Percentiles rank a stretch among this genome's conserved stretches.
Evolutionary conservation across 257 asterid species (phyloP).

Genomic region (Linaria vulgaris): DNA sequence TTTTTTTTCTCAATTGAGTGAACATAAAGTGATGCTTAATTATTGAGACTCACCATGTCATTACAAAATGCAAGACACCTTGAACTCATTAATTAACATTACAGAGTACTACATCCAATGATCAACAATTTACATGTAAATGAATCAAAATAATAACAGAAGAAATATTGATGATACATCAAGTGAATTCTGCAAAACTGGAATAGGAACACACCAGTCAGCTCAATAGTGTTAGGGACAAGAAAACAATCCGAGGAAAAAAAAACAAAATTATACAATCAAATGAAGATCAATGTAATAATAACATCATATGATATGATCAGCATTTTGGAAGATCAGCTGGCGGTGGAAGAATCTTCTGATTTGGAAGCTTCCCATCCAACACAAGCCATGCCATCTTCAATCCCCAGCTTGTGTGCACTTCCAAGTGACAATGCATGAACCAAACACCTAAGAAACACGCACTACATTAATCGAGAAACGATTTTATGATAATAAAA

Average conservation of each 20-base stretch:
- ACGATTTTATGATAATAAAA: background rate
- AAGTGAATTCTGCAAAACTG: constrained; percentile 11
- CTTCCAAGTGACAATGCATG: constrained; percentile 62
- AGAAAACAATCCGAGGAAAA: background rate
- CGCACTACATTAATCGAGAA: background rate
- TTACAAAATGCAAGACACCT: too few species aligned
- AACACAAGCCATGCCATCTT: constrained; percentile 70
- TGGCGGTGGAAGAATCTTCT: constrained; percentile 62
- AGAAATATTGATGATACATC: background rate
- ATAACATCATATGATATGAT: too few species aligned
- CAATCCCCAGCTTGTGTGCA: constrained; percentile 61
- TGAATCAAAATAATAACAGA: background rate
- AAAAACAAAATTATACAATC: background rate
- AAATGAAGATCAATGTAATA: background rate
- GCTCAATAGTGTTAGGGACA: constrained; percentile 8
- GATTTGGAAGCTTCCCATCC: constrained; percentile 58
- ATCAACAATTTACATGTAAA: background rate
- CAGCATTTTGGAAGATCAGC: constrained; percentile 61
- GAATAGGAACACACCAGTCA: constrained; percentile 17
- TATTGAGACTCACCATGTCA: too few species aligned
- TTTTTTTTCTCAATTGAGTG: too few species aligned
- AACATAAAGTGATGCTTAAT: too few species aligned
- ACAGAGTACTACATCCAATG: background rate
- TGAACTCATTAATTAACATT: constrained; percentile 1
- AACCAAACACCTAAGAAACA: constrained; percentile 52